Conservation (phyloP, 1,284 basidiomycete species). For the Pseudozyma thailandica region DNA sequence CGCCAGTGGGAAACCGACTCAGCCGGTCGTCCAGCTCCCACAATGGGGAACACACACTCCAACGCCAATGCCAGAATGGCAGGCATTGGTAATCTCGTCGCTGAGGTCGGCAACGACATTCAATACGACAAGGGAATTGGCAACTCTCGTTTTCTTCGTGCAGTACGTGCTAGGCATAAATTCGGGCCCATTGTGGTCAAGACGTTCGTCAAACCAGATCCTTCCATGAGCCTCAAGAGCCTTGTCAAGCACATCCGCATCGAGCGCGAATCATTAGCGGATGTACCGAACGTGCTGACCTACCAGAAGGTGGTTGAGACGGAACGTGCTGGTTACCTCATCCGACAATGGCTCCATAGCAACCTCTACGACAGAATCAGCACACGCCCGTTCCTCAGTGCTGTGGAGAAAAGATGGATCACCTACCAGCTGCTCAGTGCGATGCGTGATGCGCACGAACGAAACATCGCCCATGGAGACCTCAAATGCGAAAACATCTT, state of each 20-base stretch:
- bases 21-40: background rate
- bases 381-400: constrained; percentile 90
- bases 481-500: constrained; percentile 98
- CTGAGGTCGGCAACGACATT: constrained; percentile 59
- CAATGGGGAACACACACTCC: constrained; percentile 56
- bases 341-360: constrained; percentile 93
- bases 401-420: constrained; percentile 98
- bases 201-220: constrained; percentile 84
- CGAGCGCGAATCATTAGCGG: constrained; percentile 83
- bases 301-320: constrained; percentile 94
- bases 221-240: constrained; percentile 76
- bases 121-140: constrained; percentile 74
- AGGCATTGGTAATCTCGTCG: constrained; percentile 57
- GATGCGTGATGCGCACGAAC: constrained; percentile 82
- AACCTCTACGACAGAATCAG: constrained; percentile 98
- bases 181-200: constrained; percentile 80
- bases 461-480: constrained; percentile 89
- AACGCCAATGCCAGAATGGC: constrained; percentile 46
- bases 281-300: constrained; percentile 87
- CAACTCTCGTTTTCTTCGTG: constrained; percentile 93
- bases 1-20: no score
- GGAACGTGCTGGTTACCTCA: constrained; percentile 93
- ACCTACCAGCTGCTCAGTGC: constrained; percentile 90
- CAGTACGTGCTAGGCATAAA: constrained; percentile 80
- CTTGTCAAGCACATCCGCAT: constrained; percentile 78